Base-by-base conservation (phyloP, 2,329 filamentous ascomycete species). In the Beauveria asiatica region DNA sequence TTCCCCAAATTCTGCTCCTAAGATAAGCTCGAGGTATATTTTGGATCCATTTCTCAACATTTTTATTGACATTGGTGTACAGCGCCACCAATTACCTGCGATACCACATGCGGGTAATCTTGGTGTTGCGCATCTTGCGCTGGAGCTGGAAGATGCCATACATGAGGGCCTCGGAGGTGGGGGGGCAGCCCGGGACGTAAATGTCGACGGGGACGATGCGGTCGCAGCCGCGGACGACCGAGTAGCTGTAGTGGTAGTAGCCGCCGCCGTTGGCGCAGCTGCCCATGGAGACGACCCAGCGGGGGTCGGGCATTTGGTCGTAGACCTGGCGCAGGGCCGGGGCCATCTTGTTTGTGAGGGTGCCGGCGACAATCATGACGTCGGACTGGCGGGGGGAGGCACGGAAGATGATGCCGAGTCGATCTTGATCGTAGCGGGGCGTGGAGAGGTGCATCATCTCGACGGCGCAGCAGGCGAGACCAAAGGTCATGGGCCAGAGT, bases 261-360 rank as follows among this genome's bases (percentile, higher is more conserved):
- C 89, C 89, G 63, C 89, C 89, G 56, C 89, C 89, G 74, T 92
- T 92, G 62, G 89, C 89, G 73, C 89, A 93, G 69, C 85, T 89
- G 13, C 89, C 89, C 89, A 93, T 93, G 67, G 85, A 89, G 69
- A 84, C 74, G 67, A 93, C 90, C 90, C 90, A 96, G 70, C 88
- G 83, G 19, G 91, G 91, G 37, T 96, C 91, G 33, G 91, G 90
- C 91, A 96, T 96, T 80, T 96, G 92, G 74, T 96, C 92, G 78
- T 96, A 96, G 63, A 95, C 88, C 76, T 94, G 90, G 74, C 92
- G 83, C 70, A 96, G 78, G 39, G 92, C 92, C 2, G 92, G 90
- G 1, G 90, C 91, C 92, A 96, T 96, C 80, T 96, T 96, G 81
- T 96, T 96, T 67, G 90, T 95, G 63, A 96, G 83, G 33, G 92